phyloP scores from a whole-genome alignment of 2,329 filamentous ascomycete genomes.

The Colletotrichum coccodes region DNA sequence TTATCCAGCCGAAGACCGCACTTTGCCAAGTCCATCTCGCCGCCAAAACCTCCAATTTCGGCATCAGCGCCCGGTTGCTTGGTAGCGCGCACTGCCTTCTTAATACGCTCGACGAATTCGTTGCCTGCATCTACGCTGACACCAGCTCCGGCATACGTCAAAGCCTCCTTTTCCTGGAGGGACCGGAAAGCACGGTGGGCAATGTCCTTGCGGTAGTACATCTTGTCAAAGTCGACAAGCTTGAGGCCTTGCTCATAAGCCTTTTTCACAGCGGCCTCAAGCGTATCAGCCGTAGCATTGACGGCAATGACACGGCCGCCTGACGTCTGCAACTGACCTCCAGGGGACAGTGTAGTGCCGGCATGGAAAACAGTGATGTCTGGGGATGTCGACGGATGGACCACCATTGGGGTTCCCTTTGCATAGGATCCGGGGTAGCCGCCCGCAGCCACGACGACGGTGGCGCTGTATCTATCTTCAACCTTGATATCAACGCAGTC shows the following conservation, averaged over 20 bases:
- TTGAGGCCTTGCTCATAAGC: conserved; percentile 79
- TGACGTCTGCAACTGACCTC: conserved; percentile 72
- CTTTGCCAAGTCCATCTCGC: conserved; percentile 79
- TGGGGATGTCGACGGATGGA: conserved; percentile 45
- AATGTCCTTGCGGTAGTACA: conserved; percentile 90
- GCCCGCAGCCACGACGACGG: conserved; percentile 85
- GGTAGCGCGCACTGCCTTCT: conserved; percentile 87
- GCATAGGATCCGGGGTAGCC: conserved; percentile 85
- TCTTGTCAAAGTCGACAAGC: conserved; percentile 79
- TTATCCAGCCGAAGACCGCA: conserved; percentile 64
- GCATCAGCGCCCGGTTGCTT: conserved; percentile 88
- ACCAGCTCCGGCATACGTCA: conserved; percentile 94
- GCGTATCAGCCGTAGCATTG: conserved; percentile 72
- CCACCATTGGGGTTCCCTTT: conserved; percentile 71
- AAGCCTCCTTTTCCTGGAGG: conserved; percentile 55
- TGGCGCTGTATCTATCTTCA: conserved; percentile 75
- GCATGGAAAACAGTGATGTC: conserved; percentile 85
- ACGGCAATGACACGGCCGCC: conserved; percentile 89
- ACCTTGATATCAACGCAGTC: conserved; percentile 71
- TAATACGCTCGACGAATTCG: conserved; percentile 91
- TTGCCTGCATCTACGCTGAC: conserved; percentile 97
- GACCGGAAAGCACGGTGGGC: conserved; percentile 76
- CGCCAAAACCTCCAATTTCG: conserved; percentile 95
- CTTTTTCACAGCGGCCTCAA: conserved; percentile 81
- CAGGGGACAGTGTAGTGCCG: conserved; percentile 70